These are phyloP conservation scores for barley (Hordeum vulgare) DNA, from an alignment of 176 grass and related monocot genomes.

Conservation along the genomic window MorexV3_pseudomolecules_assembly NC_058518.1:90034849-90035348, in stretches of 20 bases:
- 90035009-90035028: not conserved
- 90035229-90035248: slow-evolving; percentile 96
- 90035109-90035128: slow-evolving; percentile 1
- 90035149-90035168: not conserved
- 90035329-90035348: slow-evolving; percentile 99
- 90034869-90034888: not conserved
- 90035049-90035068: not conserved
- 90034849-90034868: slow-evolving; percentile 3
- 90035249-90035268: slow-evolving; percentile 82
- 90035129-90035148: not conserved
- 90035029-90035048: not conserved
- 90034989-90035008: not conserved
- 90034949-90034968: not conserved
- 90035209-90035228: slow-evolving; percentile 97
- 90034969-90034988: not conserved
- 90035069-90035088: not conserved
- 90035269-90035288: slow-evolving; percentile 76
- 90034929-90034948: no score
- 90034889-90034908: not conserved
- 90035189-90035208: slow-evolving; percentile 3
- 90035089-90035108: not conserved
- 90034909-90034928: not conserved
- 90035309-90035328: slow-evolving; percentile 98
- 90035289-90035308: slow-evolving; percentile 80
- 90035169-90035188: not conserved